A percentile compares a stretch with the other conserved stretches of the same genome.
phyloP scores from a whole-genome alignment of 495 filamentous ascomycete genomes.

The Acidiella bohemica region DNA sequence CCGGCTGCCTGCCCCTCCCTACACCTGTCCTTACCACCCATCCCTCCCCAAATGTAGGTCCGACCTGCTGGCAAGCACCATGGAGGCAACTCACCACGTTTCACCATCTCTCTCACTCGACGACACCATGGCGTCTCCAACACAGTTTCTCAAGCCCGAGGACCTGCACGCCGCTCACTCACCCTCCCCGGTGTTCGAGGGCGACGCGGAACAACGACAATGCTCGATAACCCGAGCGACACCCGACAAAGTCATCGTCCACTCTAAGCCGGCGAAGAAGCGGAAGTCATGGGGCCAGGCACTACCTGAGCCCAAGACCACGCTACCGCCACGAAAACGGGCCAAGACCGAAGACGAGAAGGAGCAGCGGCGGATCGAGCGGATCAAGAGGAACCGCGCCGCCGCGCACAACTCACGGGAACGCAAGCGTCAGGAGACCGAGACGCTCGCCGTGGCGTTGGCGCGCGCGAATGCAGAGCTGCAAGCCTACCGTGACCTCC shows the following conservation, averaged over 20 bases:
- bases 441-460: constrained; percentile 60
- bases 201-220: neutral
- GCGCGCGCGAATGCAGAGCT: constrained; percentile 36
- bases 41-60: constrained; percentile 2
- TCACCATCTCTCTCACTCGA: neutral
- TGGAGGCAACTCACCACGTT: constrained; percentile 18
- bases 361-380: constrained; percentile 93
- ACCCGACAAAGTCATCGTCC: constrained; percentile 9
- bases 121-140: constrained; percentile 14
- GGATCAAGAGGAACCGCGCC: constrained; percentile 87
- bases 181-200: neutral
- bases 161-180: constrained; percentile 11
- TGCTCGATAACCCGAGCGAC: neutral
- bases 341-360: constrained; percentile 97
- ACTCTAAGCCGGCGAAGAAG: constrained; percentile 53
- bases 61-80: constrained; percentile 5
- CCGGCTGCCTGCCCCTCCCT: no score
- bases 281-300: constrained; percentile 98
- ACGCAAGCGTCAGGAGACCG: constrained; percentile 87
- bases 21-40: no score
- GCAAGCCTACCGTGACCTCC: constrained; percentile 34
- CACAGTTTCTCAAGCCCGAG: constrained; percentile 17
- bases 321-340: constrained; percentile 89
- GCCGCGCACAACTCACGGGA: constrained; percentile 93
- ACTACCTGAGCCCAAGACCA: constrained; percentile 91